These are phyloP conservation scores for Haplosporangium gracile DNA, from an alignment of 192 early-diverging fungal genomes.

Conservation along the genomic window DNA sequence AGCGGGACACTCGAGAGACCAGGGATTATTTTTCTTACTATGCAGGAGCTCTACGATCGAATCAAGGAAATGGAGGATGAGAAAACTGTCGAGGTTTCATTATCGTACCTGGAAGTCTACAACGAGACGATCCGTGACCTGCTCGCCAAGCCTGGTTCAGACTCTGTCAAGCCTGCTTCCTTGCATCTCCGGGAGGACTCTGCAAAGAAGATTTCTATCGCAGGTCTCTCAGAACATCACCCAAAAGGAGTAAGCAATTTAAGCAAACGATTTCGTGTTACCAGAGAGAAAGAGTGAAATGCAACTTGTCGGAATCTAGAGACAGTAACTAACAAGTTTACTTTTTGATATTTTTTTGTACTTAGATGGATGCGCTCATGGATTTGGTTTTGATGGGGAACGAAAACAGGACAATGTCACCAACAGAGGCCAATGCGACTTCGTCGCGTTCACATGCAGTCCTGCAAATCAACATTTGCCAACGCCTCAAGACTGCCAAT, in stretches of 20 bases:
- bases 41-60: slow-evolving; percentile 89
- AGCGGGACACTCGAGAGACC: slow-evolving; percentile 66
- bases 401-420: slow-evolving; percentile 79
- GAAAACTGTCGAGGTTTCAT: slow-evolving; percentile 73
- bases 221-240: slow-evolving; percentile 77
- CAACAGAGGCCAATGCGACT: slow-evolving; percentile 91
- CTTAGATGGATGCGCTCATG: slow-evolving; percentile 74
- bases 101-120: slow-evolving; percentile 96
- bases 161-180: slow-evolving; percentile 54
- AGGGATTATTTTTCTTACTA: slow-evolving; percentile 96
- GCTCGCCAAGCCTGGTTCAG: slow-evolving; percentile 55
- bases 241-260: slow-evolving; percentile 53
- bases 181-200: slow-evolving; percentile 86
- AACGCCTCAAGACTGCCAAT: slow-evolving; percentile 38
- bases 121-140: slow-evolving; percentile 97
- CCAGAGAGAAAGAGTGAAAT: neutral
- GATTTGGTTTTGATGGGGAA: slow-evolving; percentile 77
- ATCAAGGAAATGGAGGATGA: slow-evolving; percentile 79
- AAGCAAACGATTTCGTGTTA: neutral
- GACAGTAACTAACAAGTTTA: neutral
- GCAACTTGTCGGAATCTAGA: neutral
- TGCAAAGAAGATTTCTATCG: slow-evolving; percentile 72
- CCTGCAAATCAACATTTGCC: slow-evolving; percentile 46
- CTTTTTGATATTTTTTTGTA: neutral
- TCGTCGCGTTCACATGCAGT: slow-evolving; percentile 98